Evolutionary conservation across 768 basidiomycete genomes (phyloP).

Genomic region (Daedaleopsis nitida): DNA sequence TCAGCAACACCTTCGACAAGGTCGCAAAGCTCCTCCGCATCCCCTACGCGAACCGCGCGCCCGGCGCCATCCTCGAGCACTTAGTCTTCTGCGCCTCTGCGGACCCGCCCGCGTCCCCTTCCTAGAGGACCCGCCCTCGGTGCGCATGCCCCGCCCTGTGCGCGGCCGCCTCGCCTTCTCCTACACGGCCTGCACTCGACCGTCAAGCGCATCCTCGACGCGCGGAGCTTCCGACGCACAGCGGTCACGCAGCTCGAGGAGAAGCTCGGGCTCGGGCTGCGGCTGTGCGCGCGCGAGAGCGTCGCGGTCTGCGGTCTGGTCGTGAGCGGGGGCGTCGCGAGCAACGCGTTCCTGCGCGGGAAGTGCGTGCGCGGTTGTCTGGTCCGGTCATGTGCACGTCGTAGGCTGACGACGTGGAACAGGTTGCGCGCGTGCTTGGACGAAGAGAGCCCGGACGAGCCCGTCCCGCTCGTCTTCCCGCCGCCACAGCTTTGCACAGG

Average conservation of each 20-base stretch:
- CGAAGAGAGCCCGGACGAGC: too few relatives aligned
- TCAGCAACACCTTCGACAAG: constrained; percentile 85
- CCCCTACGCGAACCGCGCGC: constrained; percentile 61
- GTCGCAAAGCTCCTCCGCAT: constrained; percentile 71
- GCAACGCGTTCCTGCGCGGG: constrained; percentile 69
- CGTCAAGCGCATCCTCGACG: constrained; percentile 62
- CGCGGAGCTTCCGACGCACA: constrained; percentile 70
- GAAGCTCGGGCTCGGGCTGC: constrained; percentile 66
- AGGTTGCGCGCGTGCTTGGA: constrained; percentile 39
- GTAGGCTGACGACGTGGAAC: constrained; percentile 5
- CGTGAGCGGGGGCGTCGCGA: constrained; percentile 92
- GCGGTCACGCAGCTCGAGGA: constrained; percentile 72
- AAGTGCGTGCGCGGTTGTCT: too few relatives aligned
- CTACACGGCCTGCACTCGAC: constrained; percentile 77
- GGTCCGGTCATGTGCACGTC: constrained; percentile 25
- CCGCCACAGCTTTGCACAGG: constrained; percentile 83
- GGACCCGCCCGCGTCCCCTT: constrained; percentile 18
- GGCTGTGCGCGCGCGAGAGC: constrained; percentile 44
- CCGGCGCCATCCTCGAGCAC: constrained; percentile 82
- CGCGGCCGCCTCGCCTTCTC: constrained; percentile 68
- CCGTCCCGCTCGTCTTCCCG: constrained; percentile 66
- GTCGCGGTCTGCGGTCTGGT: constrained; percentile 62
- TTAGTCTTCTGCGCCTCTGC: constrained; percentile 54
- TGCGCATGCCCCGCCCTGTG: constrained; percentile 37
- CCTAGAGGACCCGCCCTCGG: background rate